A percentile compares a stretch with the other conserved stretches of the same genome.
Conservation (phyloP, 495 filamentous ascomycete species). For the Hypoxylon lienhwacheense region DNA sequence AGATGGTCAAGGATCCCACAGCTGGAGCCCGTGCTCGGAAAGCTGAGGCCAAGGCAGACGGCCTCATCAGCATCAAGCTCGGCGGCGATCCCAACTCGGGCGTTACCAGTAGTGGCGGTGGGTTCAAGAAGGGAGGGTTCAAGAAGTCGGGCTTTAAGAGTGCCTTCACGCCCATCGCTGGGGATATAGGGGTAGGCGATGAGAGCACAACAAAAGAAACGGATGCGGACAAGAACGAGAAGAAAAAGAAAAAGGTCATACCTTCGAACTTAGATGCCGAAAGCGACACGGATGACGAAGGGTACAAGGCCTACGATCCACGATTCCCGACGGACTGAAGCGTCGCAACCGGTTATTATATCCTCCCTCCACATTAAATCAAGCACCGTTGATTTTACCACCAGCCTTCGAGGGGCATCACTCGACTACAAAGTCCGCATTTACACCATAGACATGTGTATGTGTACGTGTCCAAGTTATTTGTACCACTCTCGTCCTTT, state of each 20-base stretch:
- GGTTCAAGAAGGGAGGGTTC: conserved; percentile 61
- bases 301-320: conserved; percentile 59
- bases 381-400: too few relatives aligned
- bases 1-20: conserved; percentile 61
- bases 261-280: conserved; percentile 43
- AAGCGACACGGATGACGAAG: conserved; percentile 62
- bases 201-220: conserved; percentile 21
- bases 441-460: too few relatives aligned
- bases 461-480: too few relatives aligned
- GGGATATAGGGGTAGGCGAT: conserved; percentile 14
- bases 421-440: too few relatives aligned
- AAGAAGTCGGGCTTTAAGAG: conserved; percentile 57
- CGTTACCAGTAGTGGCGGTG: conserved; percentile 33
- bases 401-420: too few relatives aligned
- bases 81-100: conserved; percentile 39
- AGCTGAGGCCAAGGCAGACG: conserved; percentile 71
- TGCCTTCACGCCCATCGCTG: conserved; percentile 52
- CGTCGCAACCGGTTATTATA: neutral
- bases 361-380: too few relatives aligned
- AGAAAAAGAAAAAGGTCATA: conserved; percentile 20
- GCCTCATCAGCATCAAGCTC: conserved; percentile 61
- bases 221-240: conserved; percentile 20
- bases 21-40: conserved; percentile 64
- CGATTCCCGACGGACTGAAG: conserved; percentile 56
- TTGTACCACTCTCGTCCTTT: too few relatives aligned